Base-by-base conservation (phyloP, 2,329 filamentous ascomycete species). In the Talaromyces pinophilus region DNA sequence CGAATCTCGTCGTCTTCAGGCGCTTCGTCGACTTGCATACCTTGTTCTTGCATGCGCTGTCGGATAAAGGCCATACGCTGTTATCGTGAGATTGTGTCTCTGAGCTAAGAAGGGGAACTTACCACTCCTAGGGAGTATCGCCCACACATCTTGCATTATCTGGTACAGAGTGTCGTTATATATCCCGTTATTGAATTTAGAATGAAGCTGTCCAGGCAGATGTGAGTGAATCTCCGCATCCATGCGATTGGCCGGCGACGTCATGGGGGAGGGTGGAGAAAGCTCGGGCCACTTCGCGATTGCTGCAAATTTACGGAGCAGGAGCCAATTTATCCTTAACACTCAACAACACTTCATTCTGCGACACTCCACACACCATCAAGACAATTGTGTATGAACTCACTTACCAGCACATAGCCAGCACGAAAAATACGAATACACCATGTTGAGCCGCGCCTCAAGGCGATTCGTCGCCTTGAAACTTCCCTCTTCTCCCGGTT, bases 61-160 rank as follows among this genome's bases (percentile, higher is more conserved):
- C 90, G 89, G 66, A 97, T 85, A 75, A 92, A 90, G 28, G 88
- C 90, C 42, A 92, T 89, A 69, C 92, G 87, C 92, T 96, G 72
- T 60, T 28, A 10, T 33, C 19, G 25, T 35, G 46, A 72, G 69
- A 59, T 25, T 44, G 42, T 33, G 33, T 44, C 15, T 33, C 6
- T 22, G 10, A 22, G 3, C 33, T 19, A 5, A 59, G 35, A 38
- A 33, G 17, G 11, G 1, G 17, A 8, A 79, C 84, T 68, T 80
- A 88, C 87, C 80, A 88, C 79, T 57, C 85, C 84, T 69, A 91
- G 76, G 25, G 84, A 87, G 74, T 91, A 91, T 67, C 89, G 83
- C 19, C 89, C 89, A 75, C 89, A 91, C 89, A 91, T 91, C 8
- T 57, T 76, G 62, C 50, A 33, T 48, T 22, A 35, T 48, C 25